Base-by-base conservation (phyloP, 352 stramenopile genomes). In the Phytophthora sojae region DNA sequence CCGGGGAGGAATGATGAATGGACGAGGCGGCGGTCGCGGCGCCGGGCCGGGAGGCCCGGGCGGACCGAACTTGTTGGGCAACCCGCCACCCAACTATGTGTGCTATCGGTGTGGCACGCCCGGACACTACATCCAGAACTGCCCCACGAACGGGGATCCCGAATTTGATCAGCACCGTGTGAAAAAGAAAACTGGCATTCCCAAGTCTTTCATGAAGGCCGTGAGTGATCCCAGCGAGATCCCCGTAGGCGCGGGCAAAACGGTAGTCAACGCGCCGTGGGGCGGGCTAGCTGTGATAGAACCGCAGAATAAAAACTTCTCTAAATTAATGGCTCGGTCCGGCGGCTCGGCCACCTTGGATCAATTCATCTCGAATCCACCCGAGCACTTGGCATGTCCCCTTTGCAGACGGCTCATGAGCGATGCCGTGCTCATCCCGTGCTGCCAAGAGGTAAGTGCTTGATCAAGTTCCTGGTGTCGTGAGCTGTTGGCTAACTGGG, bases 261-360 rank as follows among this genome's bases (percentile, higher is more conserved):
- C 89, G 69, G 88, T 96, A 79, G 89, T 96, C 60, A 96, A 93
- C 67, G 88, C 86, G 57, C 89, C 88, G 39, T 90, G 86, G 78
- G 89, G 89, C 66, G 89, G 89, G 54, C 77, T 96, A 90, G 89
- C 89, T 85, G 88, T 96, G 71, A 93, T 96, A 90, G 88, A 93
- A 89, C 80, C 88, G 64, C 88, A 95, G 84, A 95, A 92, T 90
- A 92, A 94, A 82, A 93, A 95, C 73, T 96, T 96, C 82, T 90
- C 84, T 90, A 96, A 96, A 93, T 91, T 94, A 90, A 93, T 96
- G 82, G 85, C 85, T 67, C 88, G 88, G 69, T 95, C 88, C 69
- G 89, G 89, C 85, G 88, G 89, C 78, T 94, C 87, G 79, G 86
- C 89, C 77, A 94, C 88, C 56, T 88, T 96, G 86, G 89, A 96